phyloP scores from a whole-genome alignment of 257 asterid species.

The Solanum pinnatisectum region DNA sequence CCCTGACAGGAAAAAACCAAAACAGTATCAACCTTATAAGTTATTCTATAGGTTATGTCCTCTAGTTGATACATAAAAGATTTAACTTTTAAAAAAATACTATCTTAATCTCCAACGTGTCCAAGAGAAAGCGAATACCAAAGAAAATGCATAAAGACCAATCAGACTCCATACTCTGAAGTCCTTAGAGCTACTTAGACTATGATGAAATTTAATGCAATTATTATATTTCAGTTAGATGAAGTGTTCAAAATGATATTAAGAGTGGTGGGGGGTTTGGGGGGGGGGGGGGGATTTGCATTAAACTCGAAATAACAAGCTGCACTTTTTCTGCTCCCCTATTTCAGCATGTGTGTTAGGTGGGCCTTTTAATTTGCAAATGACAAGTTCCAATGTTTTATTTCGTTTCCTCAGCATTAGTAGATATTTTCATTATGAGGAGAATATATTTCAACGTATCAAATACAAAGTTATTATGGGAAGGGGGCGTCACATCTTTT shows the following conservation, averaged over 20 bases:
- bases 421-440: background rate
- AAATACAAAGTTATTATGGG: background rate
- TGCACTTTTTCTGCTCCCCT: background rate
- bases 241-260: background rate
- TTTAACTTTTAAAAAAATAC: background rate
- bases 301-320: background rate
- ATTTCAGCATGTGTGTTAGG: background rate
- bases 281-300: background rate
- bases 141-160: background rate
- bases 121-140: background rate
- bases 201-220: background rate
- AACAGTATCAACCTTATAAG: background rate
- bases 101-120: background rate
- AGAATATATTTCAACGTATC: background rate
- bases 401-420: background rate
- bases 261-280: background rate
- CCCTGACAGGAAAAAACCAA: background rate
- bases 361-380: background rate
- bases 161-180: background rate
- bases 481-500: background rate
- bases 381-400: background rate
- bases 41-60: background rate
- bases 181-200: background rate
- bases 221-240: background rate
- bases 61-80: background rate